Percentiles rank a stretch among this genome's conserved stretches.
phyloP scores from a whole-genome alignment of 495 filamentous ascomycete genomes.

The Articulospora tetracladia region DNA sequence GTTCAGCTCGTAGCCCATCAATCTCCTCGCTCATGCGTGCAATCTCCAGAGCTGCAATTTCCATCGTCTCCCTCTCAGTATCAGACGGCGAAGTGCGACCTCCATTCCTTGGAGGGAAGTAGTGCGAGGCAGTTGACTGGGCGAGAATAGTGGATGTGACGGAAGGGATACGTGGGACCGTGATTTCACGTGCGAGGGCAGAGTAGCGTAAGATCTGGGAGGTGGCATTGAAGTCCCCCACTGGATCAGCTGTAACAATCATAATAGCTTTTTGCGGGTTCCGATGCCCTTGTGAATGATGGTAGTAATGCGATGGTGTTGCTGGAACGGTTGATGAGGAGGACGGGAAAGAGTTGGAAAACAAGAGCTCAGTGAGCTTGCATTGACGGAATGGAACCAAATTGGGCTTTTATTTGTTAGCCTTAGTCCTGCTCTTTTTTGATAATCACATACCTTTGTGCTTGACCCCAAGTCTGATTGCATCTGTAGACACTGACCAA shows the following conservation, averaged over 20 bases:
- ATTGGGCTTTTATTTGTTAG: conserved; percentile 49
- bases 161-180: conserved; percentile 82
- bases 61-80: conserved; percentile 63
- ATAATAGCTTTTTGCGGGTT: conserved; percentile 85
- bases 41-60: conserved; percentile 71
- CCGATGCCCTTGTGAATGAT: conserved; percentile 33
- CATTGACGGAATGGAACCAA: conserved; percentile 92
- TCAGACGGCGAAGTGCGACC: conserved; percentile 47
- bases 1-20: conserved; percentile 64
- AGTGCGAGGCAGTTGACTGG: conserved; percentile 27
- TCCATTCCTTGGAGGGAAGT: conserved; percentile 33
- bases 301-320: conserved; percentile 11
- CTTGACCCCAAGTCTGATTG: conserved; percentile 75
- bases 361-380: conserved; percentile 93
- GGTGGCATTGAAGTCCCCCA: conserved; percentile 94
- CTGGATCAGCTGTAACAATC: conserved; percentile 93
- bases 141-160: conserved; percentile 45
- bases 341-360: conserved; percentile 90
- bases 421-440: neutral
- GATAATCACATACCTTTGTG: conserved; percentile 56
- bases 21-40: conserved; percentile 69
- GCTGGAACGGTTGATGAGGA: conserved; percentile 35
- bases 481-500: conserved; percentile 96
- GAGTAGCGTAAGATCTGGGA: conserved; percentile 95
- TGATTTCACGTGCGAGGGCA: conserved; percentile 88